These are phyloP conservation scores for Dioszegia crocea DNA, from an alignment of 768 basidiomycete species.

Conservation along the genomic window DNA sequence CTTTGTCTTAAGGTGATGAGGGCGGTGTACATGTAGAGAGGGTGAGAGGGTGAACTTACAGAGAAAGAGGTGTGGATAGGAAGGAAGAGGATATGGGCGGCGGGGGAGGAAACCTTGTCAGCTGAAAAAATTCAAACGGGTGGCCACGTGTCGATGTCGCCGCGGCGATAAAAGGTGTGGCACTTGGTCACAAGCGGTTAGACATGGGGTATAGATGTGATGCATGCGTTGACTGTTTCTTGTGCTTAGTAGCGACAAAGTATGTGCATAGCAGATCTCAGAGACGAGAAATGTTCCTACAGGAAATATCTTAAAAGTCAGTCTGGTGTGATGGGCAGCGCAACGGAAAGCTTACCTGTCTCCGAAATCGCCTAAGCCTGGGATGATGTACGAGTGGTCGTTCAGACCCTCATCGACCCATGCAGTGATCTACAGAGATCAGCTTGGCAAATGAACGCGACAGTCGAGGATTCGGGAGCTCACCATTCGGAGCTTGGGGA, in stretches of 20 bases:
- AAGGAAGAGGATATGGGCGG: too few relatives aligned
- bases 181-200: too few relatives aligned
- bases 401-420: constrained; percentile 94
- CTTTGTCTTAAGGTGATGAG: background rate
- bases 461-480: constrained; percentile 39
- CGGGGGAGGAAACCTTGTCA: background rate
- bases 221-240: too few relatives aligned
- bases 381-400: constrained; percentile 83
- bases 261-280: background rate
- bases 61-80: background rate
- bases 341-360: constrained; percentile 55
- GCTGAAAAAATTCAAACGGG: background rate
- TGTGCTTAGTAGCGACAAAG: too few relatives aligned
- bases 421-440: constrained; percentile 67
- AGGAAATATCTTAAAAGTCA: constrained; percentile 40
- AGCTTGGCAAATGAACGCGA: background rate
- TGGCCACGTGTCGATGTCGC: background rate
- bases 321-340: too few relatives aligned
- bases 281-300: constrained; percentile 1
- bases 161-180: background rate
- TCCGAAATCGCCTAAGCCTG: constrained; percentile 96
- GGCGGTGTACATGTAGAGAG: background rate
- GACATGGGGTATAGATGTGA: too few relatives aligned
- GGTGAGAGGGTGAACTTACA: background rate
- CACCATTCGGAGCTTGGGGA: constrained; percentile 73